Evolutionary conservation across 495 filamentous ascomycete species (phyloP).

Genomic region (Wilcoxina mikolae): DNA sequence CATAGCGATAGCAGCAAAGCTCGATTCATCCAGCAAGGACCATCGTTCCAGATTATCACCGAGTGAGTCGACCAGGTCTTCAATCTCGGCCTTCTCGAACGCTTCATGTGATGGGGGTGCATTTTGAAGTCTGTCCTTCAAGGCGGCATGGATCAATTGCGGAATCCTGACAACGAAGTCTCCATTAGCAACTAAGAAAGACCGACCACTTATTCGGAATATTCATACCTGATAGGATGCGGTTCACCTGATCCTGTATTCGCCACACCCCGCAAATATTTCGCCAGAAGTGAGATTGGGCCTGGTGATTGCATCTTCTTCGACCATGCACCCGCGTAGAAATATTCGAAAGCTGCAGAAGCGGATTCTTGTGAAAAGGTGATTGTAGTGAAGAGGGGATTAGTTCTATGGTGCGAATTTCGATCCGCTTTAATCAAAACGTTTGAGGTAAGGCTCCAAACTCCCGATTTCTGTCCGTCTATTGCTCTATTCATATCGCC

Average conservation of each 20-base stretch:
- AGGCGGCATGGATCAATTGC: neutral
- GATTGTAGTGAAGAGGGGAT: neutral
- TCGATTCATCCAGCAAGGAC: neutral
- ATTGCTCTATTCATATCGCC: neutral
- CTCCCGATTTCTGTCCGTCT: neutral
- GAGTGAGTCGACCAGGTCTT: conserved; percentile 1
- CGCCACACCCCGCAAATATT: neutral
- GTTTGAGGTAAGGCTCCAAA: neutral
- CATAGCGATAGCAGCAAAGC: neutral
- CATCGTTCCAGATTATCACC: neutral
- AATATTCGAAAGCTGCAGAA: neutral
- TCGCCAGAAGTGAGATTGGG: neutral
- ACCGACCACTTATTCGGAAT: neutral
- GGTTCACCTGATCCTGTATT: neutral
- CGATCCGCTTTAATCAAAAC: neutral
- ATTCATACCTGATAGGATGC: neutral
- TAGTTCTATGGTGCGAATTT: neutral
- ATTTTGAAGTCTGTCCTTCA: neutral
- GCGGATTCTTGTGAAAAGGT: neutral
- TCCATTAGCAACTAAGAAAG: neutral
- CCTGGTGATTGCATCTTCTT: neutral
- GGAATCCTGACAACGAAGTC: neutral
- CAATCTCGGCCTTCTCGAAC: conserved; percentile 1
- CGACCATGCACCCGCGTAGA: neutral
- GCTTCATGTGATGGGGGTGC: neutral